Evolutionary conservation across 352 stramenopile species (phyloP), one percentile per base, ranked within the genome.

Genomic region (Pythium dissimile): DNA sequence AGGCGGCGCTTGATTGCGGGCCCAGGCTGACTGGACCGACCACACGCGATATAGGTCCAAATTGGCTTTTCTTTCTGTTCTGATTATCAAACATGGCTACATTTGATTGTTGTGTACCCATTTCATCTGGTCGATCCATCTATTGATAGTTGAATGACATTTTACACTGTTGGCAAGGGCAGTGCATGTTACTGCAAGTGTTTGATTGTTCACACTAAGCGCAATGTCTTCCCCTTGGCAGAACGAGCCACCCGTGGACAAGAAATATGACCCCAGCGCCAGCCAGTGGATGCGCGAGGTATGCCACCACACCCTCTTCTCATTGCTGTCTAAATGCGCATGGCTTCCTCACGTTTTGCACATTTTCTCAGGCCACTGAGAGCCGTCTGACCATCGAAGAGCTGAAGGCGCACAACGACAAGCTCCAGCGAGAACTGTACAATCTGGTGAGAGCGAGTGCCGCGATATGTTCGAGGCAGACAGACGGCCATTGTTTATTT

Each of bases 261-360:
- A 73, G 50, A 78, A 78, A 39, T 86, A 74, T 62, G 73, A 88
- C 39, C 66, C 66, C 35, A 58, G 62, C 21, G 46, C 61, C n/a
- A 73, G 64, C 43, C 78, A 88, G 47, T 88, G 78, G 78, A 86
- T 88, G 78, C 73, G 73, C 9, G 78, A 88, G 61, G 77, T 88
- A 27, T n/a, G n/a, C n/a, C n/a, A n/a, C n/a, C n/a, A n/a, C n/a
- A n/a, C n/a, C n/a, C n/a, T n/a, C n/a, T n/a, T n/a, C n/a, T n/a
- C n/a, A n/a, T n/a, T n/a, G n/a, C n/a, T n/a, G n/a, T n/a, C n/a
- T n/a, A n/a, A n/a, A n/a, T n/a, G n/a, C n/a, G n/a, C n/a, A n/a
- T n/a, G n/a, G n/a, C n/a, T n/a, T n/a, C n/a, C n/a, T n/a, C n/a
- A n/a, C n/a, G n/a, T n/a, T n/a, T n/a, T n/a, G n/a, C n/a, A n/a